Evolutionary conservation across 2,329 filamentous ascomycete species (phyloP), one percentile per base, ranked within the genome.

Genomic region (Calonectria fujianensis): DNA sequence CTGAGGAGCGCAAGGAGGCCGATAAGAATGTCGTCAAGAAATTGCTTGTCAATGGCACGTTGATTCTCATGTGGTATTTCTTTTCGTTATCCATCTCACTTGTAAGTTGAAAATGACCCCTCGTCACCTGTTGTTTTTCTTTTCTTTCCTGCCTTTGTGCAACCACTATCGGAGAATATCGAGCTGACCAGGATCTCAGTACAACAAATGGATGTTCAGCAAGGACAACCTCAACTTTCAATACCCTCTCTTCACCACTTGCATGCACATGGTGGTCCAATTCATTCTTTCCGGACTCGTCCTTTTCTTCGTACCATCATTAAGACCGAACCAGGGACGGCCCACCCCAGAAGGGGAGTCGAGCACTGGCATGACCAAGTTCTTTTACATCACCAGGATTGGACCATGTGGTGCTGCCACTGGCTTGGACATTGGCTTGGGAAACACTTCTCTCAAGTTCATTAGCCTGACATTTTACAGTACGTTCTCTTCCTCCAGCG

Each of bases 171-270:
- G 18, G 41, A 39, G n/a, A 20, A 32, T 32, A 31, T 31, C 41
- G 41, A 77, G 59, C 80, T 83, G 69, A 82, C 80, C n/a, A 57
- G 63, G 11, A 27, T 20, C 16, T 20, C 78, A 97, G 94, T 99
- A 98, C 89, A 99, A 99, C 90, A 98, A 98, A 88, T 98, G 97
- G 97, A 98, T 99, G 96, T 98, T 99, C 86, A 94, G 95, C 82
- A 91, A 93, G 75, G 91, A 94, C 79, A 92, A 94, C 78, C 91
- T 97, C 79, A 94, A 98, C 85, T 99, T 99, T 84, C 93, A 95
- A 67, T 98, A 97, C 82, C 97, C 97, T 50, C 90, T 99, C 65
- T 98, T 98, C 85, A 98, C 96, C 14, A 99, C 97, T 4, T 95
- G 95, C 77, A 89, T 97, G 84, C 97, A 99, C 87, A 98, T 98